Evolutionary conservation across 2,329 filamentous ascomycete genomes (phyloP).

Genomic region (Paraconiothyrium sp.): DNA sequence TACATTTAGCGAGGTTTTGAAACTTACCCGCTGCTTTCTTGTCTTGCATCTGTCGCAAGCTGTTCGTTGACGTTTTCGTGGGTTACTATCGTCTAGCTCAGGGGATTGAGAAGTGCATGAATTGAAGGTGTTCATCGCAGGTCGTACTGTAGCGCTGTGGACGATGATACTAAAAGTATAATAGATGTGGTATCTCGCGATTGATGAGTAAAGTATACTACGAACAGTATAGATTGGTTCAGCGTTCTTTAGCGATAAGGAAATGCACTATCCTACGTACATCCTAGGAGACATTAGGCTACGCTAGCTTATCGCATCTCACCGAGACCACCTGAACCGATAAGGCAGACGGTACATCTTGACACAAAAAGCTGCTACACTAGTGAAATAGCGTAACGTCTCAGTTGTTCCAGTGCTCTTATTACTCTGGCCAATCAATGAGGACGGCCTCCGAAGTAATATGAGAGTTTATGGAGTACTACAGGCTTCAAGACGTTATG

Average conservation of each 20-base stretch:
- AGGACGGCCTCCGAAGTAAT: background rate
- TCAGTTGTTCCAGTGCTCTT: too few species aligned
- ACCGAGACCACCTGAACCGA: background rate
- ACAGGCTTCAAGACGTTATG: too few species aligned
- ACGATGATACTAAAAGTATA: background rate
- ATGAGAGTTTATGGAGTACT: background rate
- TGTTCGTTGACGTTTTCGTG: conserved; percentile 25
- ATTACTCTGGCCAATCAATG: too few species aligned
- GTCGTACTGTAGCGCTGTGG: background rate
- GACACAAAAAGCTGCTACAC: too few species aligned
- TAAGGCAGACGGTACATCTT: too few species aligned
- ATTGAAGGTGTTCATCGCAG: background rate
- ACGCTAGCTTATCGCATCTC: background rate
- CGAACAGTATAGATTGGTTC: background rate
- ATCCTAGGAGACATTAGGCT: background rate
- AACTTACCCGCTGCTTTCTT: conserved; percentile 22
- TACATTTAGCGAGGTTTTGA: too few species aligned
- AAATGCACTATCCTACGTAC: background rate
- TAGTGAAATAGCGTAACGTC: too few species aligned
- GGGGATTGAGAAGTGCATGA: background rate
- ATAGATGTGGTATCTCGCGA: background rate
- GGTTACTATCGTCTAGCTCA: conserved; percentile 8
- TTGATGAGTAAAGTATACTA: background rate
- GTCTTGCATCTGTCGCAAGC: conserved; percentile 24
- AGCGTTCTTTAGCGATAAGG: background rate